Conservation (phyloP, 306 rosid species). For the Pterocarpus santalinus region DNA sequence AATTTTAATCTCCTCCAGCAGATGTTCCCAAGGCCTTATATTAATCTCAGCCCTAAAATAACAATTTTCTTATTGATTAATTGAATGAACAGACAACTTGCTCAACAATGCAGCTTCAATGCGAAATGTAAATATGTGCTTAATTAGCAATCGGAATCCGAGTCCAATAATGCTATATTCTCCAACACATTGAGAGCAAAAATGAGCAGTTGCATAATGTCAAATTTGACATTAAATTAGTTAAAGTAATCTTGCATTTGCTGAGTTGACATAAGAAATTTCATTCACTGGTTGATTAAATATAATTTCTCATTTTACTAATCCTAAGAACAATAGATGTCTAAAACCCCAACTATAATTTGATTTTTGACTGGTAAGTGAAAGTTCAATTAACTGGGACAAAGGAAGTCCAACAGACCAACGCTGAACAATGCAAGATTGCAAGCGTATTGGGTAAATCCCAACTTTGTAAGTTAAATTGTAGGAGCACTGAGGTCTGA, state of each 20-base stretch:
- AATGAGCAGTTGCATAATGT: neutral
- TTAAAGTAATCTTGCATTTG: neutral
- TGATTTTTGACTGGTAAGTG: too few relatives aligned
- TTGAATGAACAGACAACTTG: neutral
- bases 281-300: neutral
- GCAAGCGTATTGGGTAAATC: too few relatives aligned
- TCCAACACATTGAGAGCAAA: neutral
- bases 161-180: neutral
- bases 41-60: constrained; percentile 74
- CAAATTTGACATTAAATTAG: neutral
- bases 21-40: constrained; percentile 77
- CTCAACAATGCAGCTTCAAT: neutral
- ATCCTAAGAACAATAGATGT: neutral
- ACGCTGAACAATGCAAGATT: too few relatives aligned
- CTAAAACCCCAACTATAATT: too few relatives aligned
- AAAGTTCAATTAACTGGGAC: too few relatives aligned
- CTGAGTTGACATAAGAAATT: neutral
- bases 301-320: neutral
- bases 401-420: too few relatives aligned
- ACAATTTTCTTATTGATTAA: neutral
- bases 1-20: constrained; percentile 59
- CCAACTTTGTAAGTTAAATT: too few relatives aligned
- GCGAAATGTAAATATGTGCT: neutral
- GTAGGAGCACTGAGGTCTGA: too few relatives aligned
- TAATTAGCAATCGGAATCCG: neutral